phyloP scores from a whole-genome alignment of 345 rosid genomes.

The Gossypium stocksii region DNA sequence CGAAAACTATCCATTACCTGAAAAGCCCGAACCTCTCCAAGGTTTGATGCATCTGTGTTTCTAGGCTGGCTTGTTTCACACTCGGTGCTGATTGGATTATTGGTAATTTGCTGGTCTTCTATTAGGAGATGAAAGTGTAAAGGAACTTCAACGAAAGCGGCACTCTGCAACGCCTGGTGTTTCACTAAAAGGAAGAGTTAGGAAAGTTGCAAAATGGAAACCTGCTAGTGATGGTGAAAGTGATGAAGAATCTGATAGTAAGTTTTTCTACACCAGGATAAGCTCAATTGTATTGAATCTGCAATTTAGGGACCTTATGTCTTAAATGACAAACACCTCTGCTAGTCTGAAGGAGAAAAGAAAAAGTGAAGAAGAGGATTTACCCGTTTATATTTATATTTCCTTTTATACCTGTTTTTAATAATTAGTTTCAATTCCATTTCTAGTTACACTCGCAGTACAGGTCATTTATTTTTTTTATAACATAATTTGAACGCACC shows the following conservation, averaged over 20 bases:
- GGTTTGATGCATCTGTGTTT: constrained; percentile 36
- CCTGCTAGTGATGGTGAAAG: constrained; percentile 86
- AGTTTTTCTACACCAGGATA: constrained; percentile 26
- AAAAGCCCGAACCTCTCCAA: constrained; percentile 80
- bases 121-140: constrained; percentile 78
- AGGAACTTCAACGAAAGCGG: constrained; percentile 89
- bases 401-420: neutral
- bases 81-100: neutral
- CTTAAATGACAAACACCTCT: neutral
- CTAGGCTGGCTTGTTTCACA: neutral
- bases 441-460: neutral
- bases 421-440: neutral
- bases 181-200: constrained; percentile 84
- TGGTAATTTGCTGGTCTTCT: constrained; percentile 18
- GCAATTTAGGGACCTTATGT: neutral
- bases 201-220: constrained; percentile 88
- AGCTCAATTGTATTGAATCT: constrained; percentile 4
- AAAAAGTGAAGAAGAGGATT: neutral
- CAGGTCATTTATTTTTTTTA: neutral
- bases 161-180: constrained; percentile 86
- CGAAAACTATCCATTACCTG: constrained; percentile 96
- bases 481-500: neutral
- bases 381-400: neutral
- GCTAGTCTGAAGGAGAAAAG: neutral
- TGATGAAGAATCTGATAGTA: constrained; percentile 76